Percentiles rank a stretch among this genome's conserved stretches.
Conservation (phyloP, 768 basidiomycete species). For the Leccinum longicurvipes region DNA sequence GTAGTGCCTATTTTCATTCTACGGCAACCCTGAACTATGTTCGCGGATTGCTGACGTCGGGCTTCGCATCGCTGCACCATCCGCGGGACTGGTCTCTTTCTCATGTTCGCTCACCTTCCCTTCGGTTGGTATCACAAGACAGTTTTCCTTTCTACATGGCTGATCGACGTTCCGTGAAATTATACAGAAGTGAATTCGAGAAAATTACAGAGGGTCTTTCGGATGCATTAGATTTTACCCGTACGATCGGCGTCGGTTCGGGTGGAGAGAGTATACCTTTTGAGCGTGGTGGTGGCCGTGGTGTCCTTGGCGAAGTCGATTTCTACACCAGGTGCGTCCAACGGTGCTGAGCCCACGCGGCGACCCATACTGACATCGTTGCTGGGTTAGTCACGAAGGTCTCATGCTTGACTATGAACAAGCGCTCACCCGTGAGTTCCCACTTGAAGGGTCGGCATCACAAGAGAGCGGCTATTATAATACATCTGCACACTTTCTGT, state of each 20-base stretch:
- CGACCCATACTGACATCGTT: not conserved
- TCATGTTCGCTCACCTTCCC: conserved; percentile 82
- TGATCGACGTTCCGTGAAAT: conserved; percentile 12
- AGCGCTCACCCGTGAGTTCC: conserved; percentile 75
- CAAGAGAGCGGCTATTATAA: conserved; percentile 65
- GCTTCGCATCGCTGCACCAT: conserved; percentile 90
- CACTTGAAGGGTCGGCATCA: conserved; percentile 33
- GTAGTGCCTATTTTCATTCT: conserved; percentile 94
- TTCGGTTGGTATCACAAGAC: conserved; percentile 46
- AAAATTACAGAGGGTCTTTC: conserved; percentile 78
- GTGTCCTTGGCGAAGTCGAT: conserved; percentile 83
- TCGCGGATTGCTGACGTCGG: conserved; percentile 82
- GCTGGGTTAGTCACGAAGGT: conserved; percentile 73
- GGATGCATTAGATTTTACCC: conserved; percentile 91
- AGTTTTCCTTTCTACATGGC: not conserved
- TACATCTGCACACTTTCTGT: conserved; percentile 90
- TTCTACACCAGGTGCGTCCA: conserved; percentile 78
- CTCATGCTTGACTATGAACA: conserved; percentile 91
- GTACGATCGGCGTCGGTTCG: conserved; percentile 76
- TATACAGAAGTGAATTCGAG: conserved; percentile 73
- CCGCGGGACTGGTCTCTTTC: conserved; percentile 89
- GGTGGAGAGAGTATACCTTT: conserved; percentile 46
- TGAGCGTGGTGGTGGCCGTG: conserved; percentile 67
- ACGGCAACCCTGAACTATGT: conserved; percentile 91
- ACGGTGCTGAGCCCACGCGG: not conserved